Conservation (phyloP, 2,329 filamentous ascomycete species). For the Plectosphaerella sp. region DNA sequence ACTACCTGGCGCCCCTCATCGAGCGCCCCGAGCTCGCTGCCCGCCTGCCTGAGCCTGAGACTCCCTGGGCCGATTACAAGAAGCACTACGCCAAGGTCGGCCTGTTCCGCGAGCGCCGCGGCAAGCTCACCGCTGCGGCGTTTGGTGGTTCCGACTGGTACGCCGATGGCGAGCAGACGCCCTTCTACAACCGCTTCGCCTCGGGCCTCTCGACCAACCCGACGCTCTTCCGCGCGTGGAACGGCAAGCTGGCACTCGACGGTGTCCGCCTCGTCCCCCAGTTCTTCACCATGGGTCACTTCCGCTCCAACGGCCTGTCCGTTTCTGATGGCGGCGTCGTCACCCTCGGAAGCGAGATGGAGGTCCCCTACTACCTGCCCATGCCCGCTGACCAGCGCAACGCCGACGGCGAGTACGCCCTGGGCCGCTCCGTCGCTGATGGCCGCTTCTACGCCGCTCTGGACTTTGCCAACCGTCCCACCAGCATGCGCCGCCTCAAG, state of each 20-base stretch:
- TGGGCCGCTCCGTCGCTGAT: slow-evolving; percentile 10
- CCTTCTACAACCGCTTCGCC: slow-evolving; percentile 12
- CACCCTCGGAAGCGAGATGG: slow-evolving; percentile 10
- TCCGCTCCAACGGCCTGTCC: slow-evolving; percentile 11
- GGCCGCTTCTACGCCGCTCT: slow-evolving; percentile 13
- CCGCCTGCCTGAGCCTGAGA: slow-evolving; percentile 7
- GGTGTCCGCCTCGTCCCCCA: slow-evolving; percentile 12
- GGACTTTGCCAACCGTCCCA: slow-evolving; percentile 13
- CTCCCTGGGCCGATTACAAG: slow-evolving; percentile 11
- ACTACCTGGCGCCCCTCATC: slow-evolving; percentile 11
- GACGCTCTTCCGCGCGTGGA: slow-evolving; percentile 14
- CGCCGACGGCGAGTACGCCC: slow-evolving; percentile 9
- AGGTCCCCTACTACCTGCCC: slow-evolving; percentile 14
- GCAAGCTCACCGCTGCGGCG: slow-evolving; percentile 10
- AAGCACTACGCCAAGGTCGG: slow-evolving; percentile 9
- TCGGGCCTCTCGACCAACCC: slow-evolving; percentile 15
- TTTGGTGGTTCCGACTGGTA: slow-evolving; percentile 15
- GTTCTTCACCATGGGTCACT: slow-evolving; percentile 17
- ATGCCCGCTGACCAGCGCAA: slow-evolving; percentile 11
- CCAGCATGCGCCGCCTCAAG: slow-evolving; percentile 11
- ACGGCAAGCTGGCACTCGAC: slow-evolving; percentile 10
- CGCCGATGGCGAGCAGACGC: slow-evolving; percentile 7
- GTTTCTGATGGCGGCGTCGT: slow-evolving; percentile 4
- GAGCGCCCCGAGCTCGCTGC: slow-evolving; percentile 11
- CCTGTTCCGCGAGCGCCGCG: slow-evolving; percentile 11